Conservation (phyloP, 169 alveolate species). For the Miamiensis avidus region DNA sequence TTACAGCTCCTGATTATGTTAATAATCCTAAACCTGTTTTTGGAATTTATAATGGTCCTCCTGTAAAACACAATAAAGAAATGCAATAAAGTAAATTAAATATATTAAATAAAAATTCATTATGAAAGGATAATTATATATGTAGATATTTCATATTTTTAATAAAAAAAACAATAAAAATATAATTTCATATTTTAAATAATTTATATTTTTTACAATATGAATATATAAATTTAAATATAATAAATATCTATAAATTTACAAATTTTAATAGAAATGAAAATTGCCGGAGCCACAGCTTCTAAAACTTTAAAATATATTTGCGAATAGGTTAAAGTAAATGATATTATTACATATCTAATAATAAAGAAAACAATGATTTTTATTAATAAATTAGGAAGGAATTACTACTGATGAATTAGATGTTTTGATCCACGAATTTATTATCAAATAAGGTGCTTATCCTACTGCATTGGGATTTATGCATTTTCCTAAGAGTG, state of each 20-base stretch:
- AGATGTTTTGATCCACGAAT: conserved; percentile 88
- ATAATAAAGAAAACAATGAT: background rate
- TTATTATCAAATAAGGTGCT: conserved; percentile 83
- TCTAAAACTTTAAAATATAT: conserved; percentile 51
- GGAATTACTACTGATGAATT: conserved; percentile 91
- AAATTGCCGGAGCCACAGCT: conserved; percentile 65
- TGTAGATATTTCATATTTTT: no score
- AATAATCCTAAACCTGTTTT: conserved; percentile 38
- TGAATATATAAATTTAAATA: no score
- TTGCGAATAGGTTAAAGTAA: conserved; percentile 42
- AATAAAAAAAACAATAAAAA: no score
- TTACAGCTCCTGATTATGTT: conserved; percentile 59
- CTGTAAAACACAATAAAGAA: conserved; percentile 40
- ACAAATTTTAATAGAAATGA: conserved; percentile 50
- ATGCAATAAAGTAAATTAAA: conserved; percentile 24
- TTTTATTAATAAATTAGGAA: background rate
- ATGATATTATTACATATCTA: background rate
- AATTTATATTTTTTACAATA: no score
- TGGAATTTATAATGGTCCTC: conserved; percentile 42
- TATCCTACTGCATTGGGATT: conserved; percentile 95
- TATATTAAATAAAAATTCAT: no score
- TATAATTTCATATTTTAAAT: no score
- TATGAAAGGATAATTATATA: no score
- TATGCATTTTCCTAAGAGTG: conserved; percentile 92
- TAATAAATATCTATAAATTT: no score